Base-by-base conservation (phyloP, 208 protist genomes). In the Leishmania gerbilli region DNA sequence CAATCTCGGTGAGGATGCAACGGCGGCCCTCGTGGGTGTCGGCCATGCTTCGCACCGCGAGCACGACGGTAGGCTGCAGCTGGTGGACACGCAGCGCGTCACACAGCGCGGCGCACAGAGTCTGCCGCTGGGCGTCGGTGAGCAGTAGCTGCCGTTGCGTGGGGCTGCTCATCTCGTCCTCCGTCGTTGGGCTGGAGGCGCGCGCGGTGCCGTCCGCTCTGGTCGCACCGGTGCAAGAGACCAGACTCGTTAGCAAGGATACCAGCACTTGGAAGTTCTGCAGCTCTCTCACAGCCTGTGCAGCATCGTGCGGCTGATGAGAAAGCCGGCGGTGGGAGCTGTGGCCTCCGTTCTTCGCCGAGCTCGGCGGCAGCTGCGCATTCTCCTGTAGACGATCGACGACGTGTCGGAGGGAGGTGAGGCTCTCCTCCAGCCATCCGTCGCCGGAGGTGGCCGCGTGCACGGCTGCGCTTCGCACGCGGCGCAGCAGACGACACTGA, bases 1-100 rank as follows among this genome's bases (percentile, higher is more conserved):
- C 78, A 17, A 93, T 91, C 68, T 96, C 93, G 6, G 90, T 84
- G 55, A 96, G 79, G 31, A 96, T 77, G 76, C 81, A 89, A 27
- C 80, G 83, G 42, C 89, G 85, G 5, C 93, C 93, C 72, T 93
- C 87, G 6, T 55, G 65, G 37, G 87, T 95, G 13, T 71, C 62
- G 11, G 83, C 79, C 74, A 94, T 80, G 40, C 65, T 69, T 0
- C 60, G 68, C 11, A 91, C 58, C 5, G 91, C 88, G 37, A 82
- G 75, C 76, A 94, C 68, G 24, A 89, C 81, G 1, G 83, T 79
- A 53, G 74, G 77, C 34, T 77, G 84, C 2, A 91, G 89, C 49
- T 47, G 55, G 31, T 88, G 84, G 27, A 82, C 77, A 8, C 84
- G 69, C 71, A 96, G 71, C 0, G 83, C 77, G 27, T 87, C 84